A percentile compares a stretch with the other conserved stretches of the same genome.
Evolutionary conservation across 371 early-diverging fungal genomes (phyloP).

Genomic region (Dentiscutata heterogama): DNA sequence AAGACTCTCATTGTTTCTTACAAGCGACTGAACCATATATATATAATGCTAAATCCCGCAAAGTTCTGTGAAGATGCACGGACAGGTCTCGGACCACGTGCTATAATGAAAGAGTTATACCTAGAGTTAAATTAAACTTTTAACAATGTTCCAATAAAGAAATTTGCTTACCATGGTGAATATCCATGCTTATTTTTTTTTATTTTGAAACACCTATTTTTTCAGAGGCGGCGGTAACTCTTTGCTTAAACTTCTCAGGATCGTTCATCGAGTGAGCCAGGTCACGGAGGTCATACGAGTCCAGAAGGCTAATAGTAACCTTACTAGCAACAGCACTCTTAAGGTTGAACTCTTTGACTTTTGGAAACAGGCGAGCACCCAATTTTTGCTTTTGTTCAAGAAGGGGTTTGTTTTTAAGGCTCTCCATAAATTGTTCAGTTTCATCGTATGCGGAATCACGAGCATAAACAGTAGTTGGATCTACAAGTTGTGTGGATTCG

Average conservation of each 20-base stretch:
- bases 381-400: slow-evolving; percentile 56
- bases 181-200: neutral
- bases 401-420: slow-evolving; percentile 52
- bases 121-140: too few relatives aligned
- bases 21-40: too few relatives aligned
- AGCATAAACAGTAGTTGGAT: slow-evolving; percentile 30
- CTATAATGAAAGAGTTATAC: too few relatives aligned
- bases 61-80: too few relatives aligned
- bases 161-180: too few relatives aligned
- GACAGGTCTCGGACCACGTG: too few relatives aligned
- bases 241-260: slow-evolving; percentile 52
- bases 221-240: slow-evolving; percentile 53
- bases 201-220: neutral
- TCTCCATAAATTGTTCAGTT: slow-evolving; percentile 46
- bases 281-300: slow-evolving; percentile 58
- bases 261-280: slow-evolving; percentile 63
- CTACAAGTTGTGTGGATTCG: too few relatives aligned
- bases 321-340: slow-evolving; percentile 55
- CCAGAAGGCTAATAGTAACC: slow-evolving; percentile 61
- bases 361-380: slow-evolving; percentile 57
- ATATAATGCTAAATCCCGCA: too few relatives aligned
- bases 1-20: too few relatives aligned
- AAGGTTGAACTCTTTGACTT: slow-evolving; percentile 59
- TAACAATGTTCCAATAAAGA: too few relatives aligned
- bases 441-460: slow-evolving; percentile 29